Base-by-base conservation (phyloP, 495 filamentous ascomycete species). In the Aspergillus leporis region DNA sequence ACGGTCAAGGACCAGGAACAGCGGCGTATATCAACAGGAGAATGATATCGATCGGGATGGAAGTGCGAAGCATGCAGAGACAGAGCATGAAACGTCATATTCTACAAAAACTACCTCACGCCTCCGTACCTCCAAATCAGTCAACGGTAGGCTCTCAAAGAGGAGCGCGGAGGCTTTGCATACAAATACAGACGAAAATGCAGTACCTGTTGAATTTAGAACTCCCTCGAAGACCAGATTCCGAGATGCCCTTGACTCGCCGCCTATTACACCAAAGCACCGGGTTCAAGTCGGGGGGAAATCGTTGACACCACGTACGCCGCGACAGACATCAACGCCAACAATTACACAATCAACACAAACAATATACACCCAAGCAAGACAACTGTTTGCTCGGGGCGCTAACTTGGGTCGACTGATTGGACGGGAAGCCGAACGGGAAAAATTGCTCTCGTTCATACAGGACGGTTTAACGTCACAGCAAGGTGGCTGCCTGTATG, bases 401-500 rank as follows among this genome's bases (percentile, higher is more conserved):
- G 83, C 87, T 22, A 85, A 86, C 53, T 90, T 91, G 3, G 85
- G 86, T 10, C 83, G 83, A 64, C 75, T 99, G 40, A 79, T 97
- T 65, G 94, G 94, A 36, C 85, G 94, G 38, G 91, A 96, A 34
- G 73, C 83, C 0, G 94, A 99, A 67, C 83, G 87, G 52, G 74
- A 82, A 19, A 85, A 93, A 53, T 74, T 99, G 22, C 70, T 76
- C 4, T 63, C 63, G 0, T 97, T 98, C 61, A 78, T 99, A 41
- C 73, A 82, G 36, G 78, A 83, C 40, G 84, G 87, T 59, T 73
- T 88, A 10, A 73, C 80, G 12, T 70, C 81, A 16, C 77, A 77
- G 10, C 81, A 82, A 19, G 88, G 90, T 50, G 91, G 92, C n/a
- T 96, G 92, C 68, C 80, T 96, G 38, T 99, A 99, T 68, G 86